Conservation (phyloP, 2,329 filamentous ascomycete genomes). For the Elsinoe fawcettii region DNA sequence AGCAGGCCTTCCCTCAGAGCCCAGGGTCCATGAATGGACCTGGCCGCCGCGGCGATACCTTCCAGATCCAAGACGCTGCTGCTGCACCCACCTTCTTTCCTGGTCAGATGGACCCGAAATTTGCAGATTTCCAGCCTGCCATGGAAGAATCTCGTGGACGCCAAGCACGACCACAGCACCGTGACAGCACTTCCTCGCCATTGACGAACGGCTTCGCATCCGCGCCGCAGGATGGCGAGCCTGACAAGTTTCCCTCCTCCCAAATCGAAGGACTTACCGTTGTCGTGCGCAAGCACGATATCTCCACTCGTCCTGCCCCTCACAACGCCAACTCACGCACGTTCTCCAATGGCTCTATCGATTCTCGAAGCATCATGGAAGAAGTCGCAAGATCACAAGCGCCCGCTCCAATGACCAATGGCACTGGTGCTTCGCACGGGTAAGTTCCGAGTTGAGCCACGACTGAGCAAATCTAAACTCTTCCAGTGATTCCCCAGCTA, state of each 20-base stretch:
- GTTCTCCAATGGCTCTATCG: constrained; percentile 50
- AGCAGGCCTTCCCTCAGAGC: constrained; percentile 25
- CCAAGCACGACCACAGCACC: constrained; percentile 23
- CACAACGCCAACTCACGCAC: constrained; percentile 40
- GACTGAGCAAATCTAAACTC: neutral
- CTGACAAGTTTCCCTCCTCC: constrained; percentile 45
- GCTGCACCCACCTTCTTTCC: constrained; percentile 18
- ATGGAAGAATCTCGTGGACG: constrained; percentile 19
- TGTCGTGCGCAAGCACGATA: constrained; percentile 39
- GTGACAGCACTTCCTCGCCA: constrained; percentile 23
- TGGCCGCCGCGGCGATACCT: constrained; percentile 21
- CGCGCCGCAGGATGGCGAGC: constrained; percentile 23
- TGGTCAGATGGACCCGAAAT: constrained; percentile 15
- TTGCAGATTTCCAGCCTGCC: constrained; percentile 14
- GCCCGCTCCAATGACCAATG: constrained; percentile 29
- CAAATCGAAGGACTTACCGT: constrained; percentile 47
- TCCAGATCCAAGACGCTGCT: constrained; percentile 13
- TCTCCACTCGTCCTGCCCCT: constrained; percentile 25
- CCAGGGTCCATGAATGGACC: constrained; percentile 23
- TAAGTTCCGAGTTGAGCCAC: neutral
- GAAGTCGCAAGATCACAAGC: constrained; percentile 36
- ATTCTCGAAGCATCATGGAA: constrained; percentile 44
- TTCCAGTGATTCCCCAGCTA: neutral
- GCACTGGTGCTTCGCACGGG: constrained; percentile 13
- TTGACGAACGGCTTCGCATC: constrained; percentile 15